phyloP scores from a whole-genome alignment of 2,329 filamentous ascomycete species.

The Aspergillus ibericus region DNA sequence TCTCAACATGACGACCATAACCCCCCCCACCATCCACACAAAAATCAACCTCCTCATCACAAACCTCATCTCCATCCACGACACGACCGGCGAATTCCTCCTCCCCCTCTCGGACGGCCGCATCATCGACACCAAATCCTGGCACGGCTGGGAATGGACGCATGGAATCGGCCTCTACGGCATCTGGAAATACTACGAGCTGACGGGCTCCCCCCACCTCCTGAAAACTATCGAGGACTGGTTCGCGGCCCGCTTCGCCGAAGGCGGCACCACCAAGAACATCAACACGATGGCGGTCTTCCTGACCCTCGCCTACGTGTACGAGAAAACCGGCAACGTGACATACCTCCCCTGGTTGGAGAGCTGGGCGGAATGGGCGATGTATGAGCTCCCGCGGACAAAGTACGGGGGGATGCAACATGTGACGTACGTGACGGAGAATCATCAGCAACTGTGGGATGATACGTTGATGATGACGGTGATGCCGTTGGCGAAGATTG shows the following conservation, averaged over 20 bases:
- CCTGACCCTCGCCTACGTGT: constrained; percentile 73
- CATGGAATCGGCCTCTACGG: constrained; percentile 79
- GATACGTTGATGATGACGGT: constrained; percentile 89
- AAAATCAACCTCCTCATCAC: constrained; percentile 67
- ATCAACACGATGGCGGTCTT: constrained; percentile 84
- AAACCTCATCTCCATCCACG: constrained; percentile 75
- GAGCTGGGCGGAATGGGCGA: constrained; percentile 79
- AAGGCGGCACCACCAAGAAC: constrained; percentile 76
- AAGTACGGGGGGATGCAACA: constrained; percentile 73
- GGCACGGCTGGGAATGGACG: constrained; percentile 75
- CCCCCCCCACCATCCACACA: constrained; percentile 47
- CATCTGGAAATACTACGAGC: constrained; percentile 76
- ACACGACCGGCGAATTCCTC: constrained; percentile 72
- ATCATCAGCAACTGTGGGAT: constrained; percentile 77
- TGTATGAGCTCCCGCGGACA: constrained; percentile 72
- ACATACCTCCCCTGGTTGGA: constrained; percentile 76
- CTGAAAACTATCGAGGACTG: constrained; percentile 70
- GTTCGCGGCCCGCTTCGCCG: constrained; percentile 68
- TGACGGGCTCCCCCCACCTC: constrained; percentile 63
- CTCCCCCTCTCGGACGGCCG: constrained; percentile 69
- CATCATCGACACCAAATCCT: constrained; percentile 80
- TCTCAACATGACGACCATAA: background rate
- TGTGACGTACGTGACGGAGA: constrained; percentile 69
- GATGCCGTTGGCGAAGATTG: constrained; percentile 76
- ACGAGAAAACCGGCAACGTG: constrained; percentile 69